Base-by-base conservation (phyloP, 495 filamentous ascomycete genomes). In the Aspergillus conjunctus region DNA sequence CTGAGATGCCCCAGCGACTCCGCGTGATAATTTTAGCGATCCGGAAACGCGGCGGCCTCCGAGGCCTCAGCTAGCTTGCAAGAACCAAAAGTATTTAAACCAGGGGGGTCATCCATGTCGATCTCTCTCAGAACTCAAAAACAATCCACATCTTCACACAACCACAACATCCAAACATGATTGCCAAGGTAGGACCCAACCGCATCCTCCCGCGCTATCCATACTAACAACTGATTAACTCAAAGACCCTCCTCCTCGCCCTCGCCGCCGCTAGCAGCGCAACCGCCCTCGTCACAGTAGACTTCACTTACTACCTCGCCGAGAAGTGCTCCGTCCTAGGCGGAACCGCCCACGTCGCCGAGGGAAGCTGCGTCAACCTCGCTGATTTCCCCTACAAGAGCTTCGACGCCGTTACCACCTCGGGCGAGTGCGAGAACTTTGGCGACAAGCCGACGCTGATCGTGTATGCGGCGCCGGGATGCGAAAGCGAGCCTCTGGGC, bases 171-270 rank as follows among this genome's bases (percentile, higher is more conserved):
- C 26, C 26, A 26, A 26, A 26, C 5, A 26, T 26, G 26, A 26
- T 26, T 26, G 2, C 26, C 26, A 26, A 26, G 26, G 26, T 26
- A 26, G 26, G 26, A 26, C 5, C 26, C 26, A 26, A n/a, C n/a
- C n/a, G n/a, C n/a, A n/a, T n/a, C n/a, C n/a, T n/a, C n/a, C n/a
- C n/a, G n/a, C n/a, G n/a, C n/a, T n/a, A 26, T 26, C 2, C 26
- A 5, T 26, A 26, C 5, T 26, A 5, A 26, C 26, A 26, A 5
- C 26, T 26, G n/a, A n/a, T n/a, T 5, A 26, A 26, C 26, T 5
- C 26, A 41, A 17, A 55, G 52, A 55, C 37, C 22, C 17, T 55
- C 20, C 17, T 55, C 37, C 52, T 55, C 20, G 1, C 52, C 7
- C 18, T 43, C 37, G 34, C 17, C 1, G 20, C 37, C 18, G 14